Evolutionary conservation across 2,329 filamentous ascomycete species (phyloP).

Genomic region (Apiospora malaysiana): DNA sequence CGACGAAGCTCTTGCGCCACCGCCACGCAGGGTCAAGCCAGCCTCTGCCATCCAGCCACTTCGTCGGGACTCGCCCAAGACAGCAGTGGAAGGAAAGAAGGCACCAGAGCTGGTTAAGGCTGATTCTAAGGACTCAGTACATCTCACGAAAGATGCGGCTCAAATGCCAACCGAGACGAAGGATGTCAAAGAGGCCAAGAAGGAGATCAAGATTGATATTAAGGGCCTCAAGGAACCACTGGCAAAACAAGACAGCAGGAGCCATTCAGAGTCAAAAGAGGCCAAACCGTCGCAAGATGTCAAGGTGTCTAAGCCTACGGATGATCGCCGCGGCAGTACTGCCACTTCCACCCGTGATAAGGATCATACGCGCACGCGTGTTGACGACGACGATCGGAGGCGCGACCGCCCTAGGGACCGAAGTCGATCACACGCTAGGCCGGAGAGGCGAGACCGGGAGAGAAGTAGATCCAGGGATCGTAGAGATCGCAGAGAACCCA

Average conservation of each 20-base stretch:
- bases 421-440: conserved; percentile 18
- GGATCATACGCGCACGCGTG: conserved; percentile 34
- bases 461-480: conserved; percentile 41
- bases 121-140: conserved; percentile 40
- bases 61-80: conserved; percentile 51
- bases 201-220: conserved; percentile 19
- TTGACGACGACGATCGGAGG: conserved; percentile 35
- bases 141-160: conserved; percentile 31
- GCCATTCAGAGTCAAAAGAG: conserved; percentile 30
- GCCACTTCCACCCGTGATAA: conserved; percentile 32
- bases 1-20: conserved; percentile 61
- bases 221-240: conserved; percentile 31
- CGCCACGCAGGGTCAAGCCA: conserved; percentile 56
- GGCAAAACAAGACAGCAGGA: conserved; percentile 31
- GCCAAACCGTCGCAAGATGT: conserved; percentile 29
- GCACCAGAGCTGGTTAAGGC: conserved; percentile 36
- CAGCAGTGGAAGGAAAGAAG: conserved; percentile 48
- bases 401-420: conserved; percentile 38
- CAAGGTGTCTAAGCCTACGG: conserved; percentile 29
- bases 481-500: conserved; percentile 18
- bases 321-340: conserved; percentile 36
- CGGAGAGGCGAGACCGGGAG: conserved; percentile 20
- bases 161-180: neutral
- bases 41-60: conserved; percentile 66
- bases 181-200: conserved; percentile 34